Evolutionary conservation across 805 yeast species (phyloP), one percentile per base, ranked within the genome.

Genomic region (Suhomyces kilbournensis): DNA sequence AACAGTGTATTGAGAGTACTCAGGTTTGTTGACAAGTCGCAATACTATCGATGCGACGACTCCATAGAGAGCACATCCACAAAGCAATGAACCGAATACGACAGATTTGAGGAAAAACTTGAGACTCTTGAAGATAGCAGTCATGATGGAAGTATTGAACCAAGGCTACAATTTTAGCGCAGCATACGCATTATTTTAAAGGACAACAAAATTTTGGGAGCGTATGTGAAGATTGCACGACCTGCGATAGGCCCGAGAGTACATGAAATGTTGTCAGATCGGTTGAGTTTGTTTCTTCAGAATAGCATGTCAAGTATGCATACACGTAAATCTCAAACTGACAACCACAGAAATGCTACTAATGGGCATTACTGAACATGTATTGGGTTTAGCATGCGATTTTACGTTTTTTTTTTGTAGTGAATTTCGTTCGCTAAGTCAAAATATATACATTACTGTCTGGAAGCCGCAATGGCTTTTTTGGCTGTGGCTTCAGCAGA

Each of bases 1-100:
- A 9, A 93, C 90, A 19, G 91, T 75, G 83, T 91, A 91, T 71
- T 94, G 99, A 1, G 96, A 84, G 47, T 91, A 77, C 50, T 86
- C 85, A 59, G 82, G 84, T 67, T 88, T 88, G 22, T 97, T 96
- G 14, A 85, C 57, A 6, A 90, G 49, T 1, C 88, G 72, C 48
- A 90, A 75, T 6, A 82, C 55, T 1, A 88, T 65, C 1, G 97
- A 90, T 20, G 91, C 88, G 8, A 88, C 48, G 2, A 88, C 88
- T 53, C 97, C 97, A 60, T 87, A 88, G 5, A 84, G 53, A 1
- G 91, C 91, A 65, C 89, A 80, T 0, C 83, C 69, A 14, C 81
- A 65, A 42, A 87, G 69, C 28, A 85, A 67, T 3, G 78, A 57
- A 2, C 83, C 76, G 23, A 85, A 87, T 6, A 83, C 65, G 1